Conservation (phyloP, 345 rosid genomes). For the Gossypium bickii region DNA sequence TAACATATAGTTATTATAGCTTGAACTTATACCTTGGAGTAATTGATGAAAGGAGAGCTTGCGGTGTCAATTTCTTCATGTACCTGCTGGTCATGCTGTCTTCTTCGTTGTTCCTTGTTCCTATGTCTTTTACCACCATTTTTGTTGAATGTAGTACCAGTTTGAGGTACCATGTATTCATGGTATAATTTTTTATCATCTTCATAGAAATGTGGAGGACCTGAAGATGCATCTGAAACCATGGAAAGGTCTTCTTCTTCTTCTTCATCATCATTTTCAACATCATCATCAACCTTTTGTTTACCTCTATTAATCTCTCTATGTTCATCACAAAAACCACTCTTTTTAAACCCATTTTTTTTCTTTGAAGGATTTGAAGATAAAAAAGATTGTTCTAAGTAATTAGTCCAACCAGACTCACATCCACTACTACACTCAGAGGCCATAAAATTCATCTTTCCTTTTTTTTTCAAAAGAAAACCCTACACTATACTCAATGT, state of each 20-base stretch:
- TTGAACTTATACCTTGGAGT: constrained; percentile 30
- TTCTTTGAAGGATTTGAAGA: constrained; percentile 30
- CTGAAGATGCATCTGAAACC: constrained; percentile 99
- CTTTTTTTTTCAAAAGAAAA: neutral
- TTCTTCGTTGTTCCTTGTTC: constrained; percentile 35
- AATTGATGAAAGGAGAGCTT: constrained; percentile 60
- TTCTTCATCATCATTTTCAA: neutral
- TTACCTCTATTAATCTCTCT: constrained; percentile 13
- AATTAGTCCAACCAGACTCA: constrained; percentile 98
- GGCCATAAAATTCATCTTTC: constrained; percentile 39
- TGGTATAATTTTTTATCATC: constrained; percentile 13
- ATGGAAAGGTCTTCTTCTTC: constrained; percentile 84
- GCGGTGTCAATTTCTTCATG: constrained; percentile 76
- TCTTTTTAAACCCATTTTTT: constrained; percentile 7
- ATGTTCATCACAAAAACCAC: constrained; percentile 10
- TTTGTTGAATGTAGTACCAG: constrained; percentile 11
- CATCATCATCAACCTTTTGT: constrained; percentile 22
- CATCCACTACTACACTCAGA: constrained; percentile 77
- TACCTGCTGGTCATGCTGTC: constrained; percentile 19
- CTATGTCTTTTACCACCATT: constrained; percentile 31
- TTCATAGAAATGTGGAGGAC: constrained; percentile 65
- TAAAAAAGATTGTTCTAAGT: constrained; percentile 66
- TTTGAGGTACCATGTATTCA: constrained; percentile 14
- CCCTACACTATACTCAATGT: constrained; percentile 3
- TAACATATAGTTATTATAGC: too few relatives aligned